Base-by-base conservation (phyloP, 768 basidiomycete genomes). In the Gymnopilus dilepis region DNA sequence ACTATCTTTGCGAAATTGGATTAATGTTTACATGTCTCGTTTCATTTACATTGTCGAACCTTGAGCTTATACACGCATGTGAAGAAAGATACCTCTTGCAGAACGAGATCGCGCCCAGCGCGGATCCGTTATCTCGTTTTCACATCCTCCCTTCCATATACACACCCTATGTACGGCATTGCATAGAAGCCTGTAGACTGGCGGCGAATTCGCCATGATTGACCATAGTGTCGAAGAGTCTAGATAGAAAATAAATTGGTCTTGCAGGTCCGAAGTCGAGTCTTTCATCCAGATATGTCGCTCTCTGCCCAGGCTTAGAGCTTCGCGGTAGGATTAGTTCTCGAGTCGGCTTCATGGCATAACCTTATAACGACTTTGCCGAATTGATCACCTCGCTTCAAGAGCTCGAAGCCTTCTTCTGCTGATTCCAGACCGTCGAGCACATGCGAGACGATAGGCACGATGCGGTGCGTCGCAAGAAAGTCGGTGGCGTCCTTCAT, bases 301-400 rank as follows among this genome's bases (percentile, higher is more conserved):
- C 26, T 11, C 47, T n/a, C 6, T 31, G 7, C 17, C 22, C 51
- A 55, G 6, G 24, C 31, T 64, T 40, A 65, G 30, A 66, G 51
- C 51, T 62, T 66, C 26, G 65, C 56, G 22, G 30, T 37, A 55
- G 43, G 22, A 50, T 22, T 48, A 38, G 9, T 34, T n/a, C n/a
- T n/a, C 9, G 41, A 43, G 45, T 45, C 22, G 22, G 28, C 37
- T 26, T 55, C 37, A n/a, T 58, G 51, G 52, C 65, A 56, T 51
- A 91, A 69, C 62, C 75, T 82, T 56, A 90, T 73, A 34, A 92
- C 86, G 28, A 94, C 84, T 73, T 94, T 94, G 15, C 93, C 92
- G 69, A 93, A 92, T 66, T 91, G 90, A 13, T 81, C 79, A 15
- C 88, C 90, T 3, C 73, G 75, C 61, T 82, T 80, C 69, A 94